phyloP scores from a whole-genome alignment of 2,329 filamentous ascomycete species.

The Exserohilum turcica region DNA sequence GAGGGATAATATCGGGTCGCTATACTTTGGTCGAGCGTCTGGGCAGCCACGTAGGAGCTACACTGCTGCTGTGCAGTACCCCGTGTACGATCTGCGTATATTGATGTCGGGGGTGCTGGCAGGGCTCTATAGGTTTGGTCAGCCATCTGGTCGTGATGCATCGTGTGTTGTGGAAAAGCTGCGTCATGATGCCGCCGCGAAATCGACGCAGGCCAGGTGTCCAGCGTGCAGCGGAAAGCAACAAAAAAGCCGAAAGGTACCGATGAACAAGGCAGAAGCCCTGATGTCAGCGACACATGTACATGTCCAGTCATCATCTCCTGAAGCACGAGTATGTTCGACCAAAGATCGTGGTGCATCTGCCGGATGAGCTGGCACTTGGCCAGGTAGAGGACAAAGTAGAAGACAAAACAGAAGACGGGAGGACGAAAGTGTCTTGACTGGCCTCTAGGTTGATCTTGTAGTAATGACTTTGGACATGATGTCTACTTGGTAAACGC shows the following conservation, averaged over 20 bases:
- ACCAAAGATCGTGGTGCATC: not conserved
- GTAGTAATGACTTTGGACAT: not conserved
- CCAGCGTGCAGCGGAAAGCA: not conserved
- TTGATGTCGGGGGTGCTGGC: not conserved
- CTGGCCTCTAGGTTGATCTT: not conserved
- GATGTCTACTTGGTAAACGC: not conserved
- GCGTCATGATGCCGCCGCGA: not conserved
- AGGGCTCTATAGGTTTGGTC: not conserved
- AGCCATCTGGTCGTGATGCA: not conserved
- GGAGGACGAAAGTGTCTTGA: not conserved
- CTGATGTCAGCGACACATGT: not conserved
- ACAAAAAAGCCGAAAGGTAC: not conserved
- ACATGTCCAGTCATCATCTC: not conserved
- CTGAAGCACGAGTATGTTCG: not conserved
- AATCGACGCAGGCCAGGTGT: not conserved
- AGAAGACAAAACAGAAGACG: not conserved
- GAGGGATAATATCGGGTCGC: not conserved
- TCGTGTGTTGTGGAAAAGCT: not conserved
- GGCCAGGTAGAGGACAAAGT: not conserved
- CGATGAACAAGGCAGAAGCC: not conserved
- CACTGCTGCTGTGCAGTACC: not conserved
- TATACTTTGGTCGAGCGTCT: not conserved
- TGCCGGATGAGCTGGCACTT: not conserved
- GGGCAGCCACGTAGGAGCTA: not conserved
- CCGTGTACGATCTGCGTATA: not conserved